phyloP scores from a whole-genome alignment of 2,329 filamentous ascomycete species.

The Beauveria australis region DNA sequence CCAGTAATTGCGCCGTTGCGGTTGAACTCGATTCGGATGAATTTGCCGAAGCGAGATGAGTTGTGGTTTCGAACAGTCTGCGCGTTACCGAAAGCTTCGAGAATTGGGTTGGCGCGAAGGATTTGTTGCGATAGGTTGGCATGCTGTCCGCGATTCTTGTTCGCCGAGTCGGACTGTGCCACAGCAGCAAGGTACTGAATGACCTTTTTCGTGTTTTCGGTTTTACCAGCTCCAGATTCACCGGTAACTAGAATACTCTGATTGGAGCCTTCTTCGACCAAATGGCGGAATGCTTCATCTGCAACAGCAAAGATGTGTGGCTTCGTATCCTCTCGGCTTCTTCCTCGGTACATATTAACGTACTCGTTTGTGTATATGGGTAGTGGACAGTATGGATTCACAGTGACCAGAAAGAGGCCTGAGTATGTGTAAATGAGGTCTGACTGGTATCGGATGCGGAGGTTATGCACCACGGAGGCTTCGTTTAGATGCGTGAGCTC shows the following conservation, averaged over 20 bases:
- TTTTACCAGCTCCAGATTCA: conserved; percentile 96
- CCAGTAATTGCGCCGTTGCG: conserved; percentile 83
- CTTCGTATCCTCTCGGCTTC: conserved; percentile 85
- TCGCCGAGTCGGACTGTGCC: conserved; percentile 69
- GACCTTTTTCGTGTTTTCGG: conserved; percentile 98
- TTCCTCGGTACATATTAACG: conserved; percentile 94
- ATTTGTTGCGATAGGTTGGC: conserved; percentile 95
- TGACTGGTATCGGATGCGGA: conserved; percentile 88
- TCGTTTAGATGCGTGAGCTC: conserved; percentile 97
- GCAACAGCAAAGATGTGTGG: conserved; percentile 98
- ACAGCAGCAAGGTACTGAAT: conserved; percentile 97
- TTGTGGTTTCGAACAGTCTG: conserved; percentile 98
- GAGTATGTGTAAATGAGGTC: conserved; percentile 99
- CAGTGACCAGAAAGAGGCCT: conserved; percentile 88
- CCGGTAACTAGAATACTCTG: conserved; percentile 97
- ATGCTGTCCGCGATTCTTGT: conserved; percentile 53
- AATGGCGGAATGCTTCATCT: conserved; percentile 89
- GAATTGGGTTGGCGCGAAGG: conserved; percentile 86
- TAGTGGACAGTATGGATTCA: conserved; percentile 91
- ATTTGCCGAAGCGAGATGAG: conserved; percentile 96
- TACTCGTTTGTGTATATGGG: conserved; percentile 97
- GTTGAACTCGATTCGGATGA: conserved; percentile 94
- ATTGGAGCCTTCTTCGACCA: conserved; percentile 91
- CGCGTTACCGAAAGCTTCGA: conserved; percentile 96
- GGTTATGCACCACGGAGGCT: conserved; percentile 93